These are phyloP conservation scores for Lyophyllum atratum DNA, from an alignment of 768 basidiomycete genomes.

Conservation along the genomic window DNA sequence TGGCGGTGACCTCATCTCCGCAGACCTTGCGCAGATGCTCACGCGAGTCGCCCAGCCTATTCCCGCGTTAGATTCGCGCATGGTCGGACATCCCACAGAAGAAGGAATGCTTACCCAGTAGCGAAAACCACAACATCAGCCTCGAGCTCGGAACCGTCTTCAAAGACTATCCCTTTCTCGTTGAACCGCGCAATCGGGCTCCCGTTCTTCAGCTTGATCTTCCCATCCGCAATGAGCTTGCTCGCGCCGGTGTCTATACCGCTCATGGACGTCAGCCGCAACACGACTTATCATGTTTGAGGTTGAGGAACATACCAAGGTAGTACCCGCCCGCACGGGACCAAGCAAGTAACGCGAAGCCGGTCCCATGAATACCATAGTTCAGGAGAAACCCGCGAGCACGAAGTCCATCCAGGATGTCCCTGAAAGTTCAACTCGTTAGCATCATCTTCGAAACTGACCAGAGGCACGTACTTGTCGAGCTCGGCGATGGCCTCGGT, in stretches of 20 bases:
- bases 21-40: conserved; percentile 40
- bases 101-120: conserved; percentile 37
- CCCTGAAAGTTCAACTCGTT: conserved; percentile 28
- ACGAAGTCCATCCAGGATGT: conserved; percentile 55
- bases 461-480: conserved; percentile 45
- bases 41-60: conserved; percentile 45
- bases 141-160: conserved; percentile 42
- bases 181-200: conserved; percentile 44
- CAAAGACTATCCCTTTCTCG: conserved; percentile 42
- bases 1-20: conserved; percentile 40
- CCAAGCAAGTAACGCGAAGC: conserved; percentile 50
- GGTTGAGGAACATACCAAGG: conserved; percentile 42
- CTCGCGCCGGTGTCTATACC: conserved; percentile 51
- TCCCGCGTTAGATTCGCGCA: neutral
- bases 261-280: neutral
- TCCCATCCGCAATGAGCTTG: conserved; percentile 59
- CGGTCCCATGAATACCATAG: conserved; percentile 51
- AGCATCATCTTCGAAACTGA: neutral
- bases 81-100: neutral
- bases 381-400: conserved; percentile 59
- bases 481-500: conserved; percentile 47
- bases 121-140: conserved; percentile 55
- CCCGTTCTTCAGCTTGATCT: conserved; percentile 69
- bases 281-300: neutral
- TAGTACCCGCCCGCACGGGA: conserved; percentile 65